Conservation (phyloP, 805 yeast species). For the Brettanomyces anomalus region DNA sequence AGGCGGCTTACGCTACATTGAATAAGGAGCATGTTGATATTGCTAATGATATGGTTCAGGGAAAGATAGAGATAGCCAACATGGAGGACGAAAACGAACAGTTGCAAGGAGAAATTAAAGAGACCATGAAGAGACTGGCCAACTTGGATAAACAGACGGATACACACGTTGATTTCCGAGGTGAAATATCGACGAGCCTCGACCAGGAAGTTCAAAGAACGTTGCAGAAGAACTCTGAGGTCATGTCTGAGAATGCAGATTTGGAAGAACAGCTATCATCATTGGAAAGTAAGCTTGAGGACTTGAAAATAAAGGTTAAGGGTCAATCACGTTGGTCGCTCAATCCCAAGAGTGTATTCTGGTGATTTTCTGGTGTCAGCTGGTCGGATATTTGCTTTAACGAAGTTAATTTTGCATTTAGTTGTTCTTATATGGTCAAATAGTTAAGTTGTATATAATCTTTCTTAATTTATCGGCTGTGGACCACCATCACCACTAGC, state of each 20-base stretch:
- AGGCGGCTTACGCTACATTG: conserved; percentile 55
- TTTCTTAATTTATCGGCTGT: too few species aligned
- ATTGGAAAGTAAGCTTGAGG: conserved; percentile 30
- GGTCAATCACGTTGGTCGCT: neutral
- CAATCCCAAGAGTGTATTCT: neutral
- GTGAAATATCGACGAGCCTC: conserved; percentile 23
- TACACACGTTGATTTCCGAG: conserved; percentile 19
- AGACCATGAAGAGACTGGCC: conserved; percentile 33
- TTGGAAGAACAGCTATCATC: conserved; percentile 43
- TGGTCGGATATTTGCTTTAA: too few species aligned
- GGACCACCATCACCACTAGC: too few species aligned
- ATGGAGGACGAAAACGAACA: conserved; percentile 67
- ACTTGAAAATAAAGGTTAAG: conserved; percentile 17
- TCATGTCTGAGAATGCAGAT: conserved; percentile 52
- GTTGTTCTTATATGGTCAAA: too few species aligned
- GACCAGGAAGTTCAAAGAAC: conserved; percentile 49
- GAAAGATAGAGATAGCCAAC: conserved; percentile 67
- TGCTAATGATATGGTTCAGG: conserved; percentile 80
- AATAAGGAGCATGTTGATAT: conserved; percentile 79
- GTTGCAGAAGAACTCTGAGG: conserved; percentile 53
- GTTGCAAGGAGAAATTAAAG: conserved; percentile 38
- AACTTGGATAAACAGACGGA: conserved; percentile 24
- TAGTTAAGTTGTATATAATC: too few species aligned
- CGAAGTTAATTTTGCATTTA: too few species aligned
- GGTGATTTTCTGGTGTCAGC: neutral